phyloP scores from a whole-genome alignment of 768 basidiomycete species.

The Russula lepida region DNA sequence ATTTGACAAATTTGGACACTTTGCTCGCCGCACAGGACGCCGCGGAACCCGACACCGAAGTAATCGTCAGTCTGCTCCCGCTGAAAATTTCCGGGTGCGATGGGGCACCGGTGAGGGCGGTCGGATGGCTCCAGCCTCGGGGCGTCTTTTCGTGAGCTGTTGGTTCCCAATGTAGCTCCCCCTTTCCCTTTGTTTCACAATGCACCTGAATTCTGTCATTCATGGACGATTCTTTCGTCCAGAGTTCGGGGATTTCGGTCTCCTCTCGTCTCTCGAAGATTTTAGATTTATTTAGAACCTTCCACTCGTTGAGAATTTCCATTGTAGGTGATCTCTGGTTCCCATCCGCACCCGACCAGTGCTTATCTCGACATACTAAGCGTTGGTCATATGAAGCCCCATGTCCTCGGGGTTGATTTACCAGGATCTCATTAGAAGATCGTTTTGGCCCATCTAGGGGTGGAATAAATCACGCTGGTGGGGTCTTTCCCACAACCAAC shows the following conservation, averaged over 20 bases:
- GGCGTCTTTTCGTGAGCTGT: not conserved
- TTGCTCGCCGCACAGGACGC: constrained; percentile 11
- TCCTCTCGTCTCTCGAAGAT: not conserved
- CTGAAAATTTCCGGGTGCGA: constrained; percentile 24
- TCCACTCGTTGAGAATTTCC: not conserved
- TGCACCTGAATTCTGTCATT: not conserved
- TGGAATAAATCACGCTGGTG: not conserved
- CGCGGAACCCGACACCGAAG: not conserved
- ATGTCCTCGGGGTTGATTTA: not conserved
- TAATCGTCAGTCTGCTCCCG: constrained; percentile 23
- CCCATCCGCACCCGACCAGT: not conserved
- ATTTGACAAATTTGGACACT: constrained; percentile 23
- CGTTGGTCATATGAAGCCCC: not conserved
- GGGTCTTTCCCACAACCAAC: not conserved
- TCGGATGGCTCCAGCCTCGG: constrained; percentile 19
- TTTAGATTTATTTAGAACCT: not conserved
- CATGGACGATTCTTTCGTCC: not conserved
- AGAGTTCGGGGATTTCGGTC: not conserved
- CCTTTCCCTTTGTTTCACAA: not conserved
- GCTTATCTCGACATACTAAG: not conserved
- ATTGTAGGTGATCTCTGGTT: not conserved
- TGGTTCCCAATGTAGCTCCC: not conserved
- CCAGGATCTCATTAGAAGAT: not conserved
- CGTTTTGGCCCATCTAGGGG: not conserved
- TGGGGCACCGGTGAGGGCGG: constrained; percentile 26